Base-by-base conservation (phyloP, 2,329 filamentous ascomycete genomes). In the Pseudogymnoascus sp. region DNA sequence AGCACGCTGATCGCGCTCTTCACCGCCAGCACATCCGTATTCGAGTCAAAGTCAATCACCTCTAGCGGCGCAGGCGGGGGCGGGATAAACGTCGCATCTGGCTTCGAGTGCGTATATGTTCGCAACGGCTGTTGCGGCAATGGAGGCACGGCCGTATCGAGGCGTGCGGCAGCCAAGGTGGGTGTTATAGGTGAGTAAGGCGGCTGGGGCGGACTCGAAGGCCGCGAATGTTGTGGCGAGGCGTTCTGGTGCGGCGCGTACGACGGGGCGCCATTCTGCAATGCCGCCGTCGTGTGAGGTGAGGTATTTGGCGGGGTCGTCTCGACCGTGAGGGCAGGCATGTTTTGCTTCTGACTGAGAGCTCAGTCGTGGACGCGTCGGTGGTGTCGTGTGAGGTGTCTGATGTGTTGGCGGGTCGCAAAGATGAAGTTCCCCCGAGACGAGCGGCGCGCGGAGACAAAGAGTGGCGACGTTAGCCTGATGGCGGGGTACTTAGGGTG, bases 21-120 rank as follows among this genome's bases (percentile, higher is more conserved):
- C 63, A 97, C 80, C 4, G 93, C 93, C 63, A 97, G 87, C 22
- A 88, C 91, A 77, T 97, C 93, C 6, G 90, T 86, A 70, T 96
- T 96, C 61, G 76, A 74, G 65, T 82, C 78, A 63, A 86, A 84
- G 67, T 81, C 78, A 62, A 87, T 77, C 47, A 82, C 77, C 43
- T 77, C 74, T 0, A 80, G 78, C 12, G 67, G 59, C 1, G 70
- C 70, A 2, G 76, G 75, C 3, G 81, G 80, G 1, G 80, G 77
- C 1, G 75, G 70, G 36, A 80, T 74, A 37, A 72, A 72, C 35
- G 69, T 67, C 63, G 76, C 76, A 20, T 72, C 70, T 6, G 74
- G 72, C 62, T 80, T 78, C 11, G 74, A 71, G 67, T 83, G 80
- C 6, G 78, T 76, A 61, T 80, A 75, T 25, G 70, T 70, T 50